phyloP scores from a whole-genome alignment of 305 asterid species.

The Solanum aculeatissimum region DNA sequence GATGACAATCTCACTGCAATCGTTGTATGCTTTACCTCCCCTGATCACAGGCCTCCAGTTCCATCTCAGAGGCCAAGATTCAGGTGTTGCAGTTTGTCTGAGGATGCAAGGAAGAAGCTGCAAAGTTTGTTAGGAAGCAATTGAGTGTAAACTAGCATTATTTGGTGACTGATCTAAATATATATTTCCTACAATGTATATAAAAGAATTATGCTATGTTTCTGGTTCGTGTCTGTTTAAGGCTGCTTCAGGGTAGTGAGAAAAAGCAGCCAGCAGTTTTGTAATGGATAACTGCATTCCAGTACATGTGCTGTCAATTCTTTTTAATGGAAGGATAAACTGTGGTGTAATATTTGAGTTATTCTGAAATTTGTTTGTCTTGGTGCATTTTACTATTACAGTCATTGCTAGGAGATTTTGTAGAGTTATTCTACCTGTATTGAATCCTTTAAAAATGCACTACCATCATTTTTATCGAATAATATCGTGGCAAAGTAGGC shows the following conservation, averaged over 20 bases:
- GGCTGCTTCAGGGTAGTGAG: slow-evolving; percentile 24
- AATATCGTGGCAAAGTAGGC: background rate
- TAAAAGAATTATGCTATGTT: background rate
- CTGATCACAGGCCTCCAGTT: background rate
- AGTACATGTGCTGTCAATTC: background rate
- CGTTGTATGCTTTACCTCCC: slow-evolving; percentile 21
- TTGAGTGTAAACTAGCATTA: slow-evolving; percentile 14
- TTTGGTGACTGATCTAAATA: background rate
- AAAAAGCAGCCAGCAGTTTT: slow-evolving; percentile 26
- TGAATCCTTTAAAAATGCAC: background rate
- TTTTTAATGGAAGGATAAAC: background rate
- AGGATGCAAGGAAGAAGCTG: slow-evolving; percentile 30
- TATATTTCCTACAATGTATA: background rate
- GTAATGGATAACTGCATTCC: background rate
- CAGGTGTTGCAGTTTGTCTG: slow-evolving; percentile 24
- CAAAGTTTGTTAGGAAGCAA: slow-evolving; percentile 42
- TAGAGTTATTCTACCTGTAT: background rate
- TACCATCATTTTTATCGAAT: background rate
- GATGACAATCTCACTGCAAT: slow-evolving; percentile 31
- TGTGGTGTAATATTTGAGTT: background rate
- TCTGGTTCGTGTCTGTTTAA: slow-evolving; percentile 4
- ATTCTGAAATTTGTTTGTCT: background rate
- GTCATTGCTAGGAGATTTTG: background rate
- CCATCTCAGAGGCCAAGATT: slow-evolving; percentile 24
- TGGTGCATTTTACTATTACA: background rate